Base-by-base conservation (phyloP, 768 basidiomycete genomes). In the Fistulinella prunicolor region DNA sequence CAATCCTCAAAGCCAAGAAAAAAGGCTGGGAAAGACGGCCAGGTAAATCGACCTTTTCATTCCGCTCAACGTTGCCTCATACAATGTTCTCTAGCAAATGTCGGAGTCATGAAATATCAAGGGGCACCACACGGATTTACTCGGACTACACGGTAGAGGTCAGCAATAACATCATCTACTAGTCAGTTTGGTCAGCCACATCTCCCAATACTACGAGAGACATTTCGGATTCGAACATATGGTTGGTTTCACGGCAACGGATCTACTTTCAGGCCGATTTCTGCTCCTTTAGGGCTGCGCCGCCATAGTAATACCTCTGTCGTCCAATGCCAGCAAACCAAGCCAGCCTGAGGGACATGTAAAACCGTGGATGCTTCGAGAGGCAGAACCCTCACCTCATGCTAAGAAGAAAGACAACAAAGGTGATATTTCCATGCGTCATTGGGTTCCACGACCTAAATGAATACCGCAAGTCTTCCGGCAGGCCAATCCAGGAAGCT, bases 381-480 rank as follows among this genome's bases (percentile, higher is more conserved):
- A 37, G 40, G 38, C 19, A 42, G 17, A 10, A 42, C 12, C 2
- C 47, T 52, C 60, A 86, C 86, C 86, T 77, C 54, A 74, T 73
- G 34, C 70, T 40, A 44, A 84, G 73, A 30, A 90, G 70, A 21
- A 82, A 66, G 24, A 82, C 43, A 20, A 79, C 77, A 48, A 81
- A 69, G 3, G 85, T 81, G 59, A 89, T 82, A 58, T 89, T 91
- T 28, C 87, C 88, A 55, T 89, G 87, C 0, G 81, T 85, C 73
- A 79, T 83, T 22, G 73, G 60, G 63, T 89, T 89, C 89, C 87
- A 91, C 13, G 60, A 57, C 8, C 61, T 62, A 29, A 78, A 69
- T 22, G 71, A 67, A 49, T 73, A 82, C 40, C 73, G 74, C 52
- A 86, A 63, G 22, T 77, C 70, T 28, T 65, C 55, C 1, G 89